Conservation (phyloP, 2,329 filamentous ascomycete genomes). For the Penicillium freii region DNA sequence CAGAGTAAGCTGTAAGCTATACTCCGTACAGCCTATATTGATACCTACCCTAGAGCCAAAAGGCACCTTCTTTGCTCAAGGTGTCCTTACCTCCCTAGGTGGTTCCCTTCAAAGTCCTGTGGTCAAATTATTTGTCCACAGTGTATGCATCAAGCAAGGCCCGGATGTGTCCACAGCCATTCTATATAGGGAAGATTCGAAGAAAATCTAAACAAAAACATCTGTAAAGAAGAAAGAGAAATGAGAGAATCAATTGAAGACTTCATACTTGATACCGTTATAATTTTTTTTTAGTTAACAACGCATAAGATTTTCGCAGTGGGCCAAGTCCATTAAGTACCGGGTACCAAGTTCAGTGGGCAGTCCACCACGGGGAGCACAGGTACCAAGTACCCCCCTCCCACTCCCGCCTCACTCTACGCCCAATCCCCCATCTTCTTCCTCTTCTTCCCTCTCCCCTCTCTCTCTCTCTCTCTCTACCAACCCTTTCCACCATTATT, state of each 20-base stretch:
- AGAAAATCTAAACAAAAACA: constrained; percentile 26
- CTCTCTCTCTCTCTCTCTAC: constrained; percentile 10
- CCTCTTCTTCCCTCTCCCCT: constrained; percentile 9
- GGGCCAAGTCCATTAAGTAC: constrained; percentile 10
- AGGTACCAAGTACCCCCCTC: constrained; percentile 16
- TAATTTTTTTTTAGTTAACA: constrained; percentile 14
- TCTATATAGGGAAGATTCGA: constrained; percentile 17
- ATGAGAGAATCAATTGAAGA: not conserved
- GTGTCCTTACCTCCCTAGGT: constrained; percentile 6
- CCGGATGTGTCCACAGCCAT: constrained; percentile 10
- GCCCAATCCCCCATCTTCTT: constrained; percentile 14
- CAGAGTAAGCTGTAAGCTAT: not conserved
- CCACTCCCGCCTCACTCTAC: constrained; percentile 7
- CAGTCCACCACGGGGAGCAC: not conserved
- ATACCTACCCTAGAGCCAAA: not conserved
- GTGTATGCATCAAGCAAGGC: constrained; percentile 23
- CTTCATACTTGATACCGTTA: not conserved
- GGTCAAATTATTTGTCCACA: constrained; percentile 1
- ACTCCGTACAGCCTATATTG: not conserved
- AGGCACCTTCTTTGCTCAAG: not conserved
- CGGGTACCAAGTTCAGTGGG: constrained; percentile 13
- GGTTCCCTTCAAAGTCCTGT: not conserved
- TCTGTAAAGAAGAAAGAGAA: not conserved
- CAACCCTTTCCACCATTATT: constrained; percentile 13
- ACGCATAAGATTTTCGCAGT: constrained; percentile 14